Percentiles rank a stretch among this genome's conserved stretches.
Conservation (phyloP, 2,329 filamentous ascomycete genomes). For the Pestalotiopsis sp. region DNA sequence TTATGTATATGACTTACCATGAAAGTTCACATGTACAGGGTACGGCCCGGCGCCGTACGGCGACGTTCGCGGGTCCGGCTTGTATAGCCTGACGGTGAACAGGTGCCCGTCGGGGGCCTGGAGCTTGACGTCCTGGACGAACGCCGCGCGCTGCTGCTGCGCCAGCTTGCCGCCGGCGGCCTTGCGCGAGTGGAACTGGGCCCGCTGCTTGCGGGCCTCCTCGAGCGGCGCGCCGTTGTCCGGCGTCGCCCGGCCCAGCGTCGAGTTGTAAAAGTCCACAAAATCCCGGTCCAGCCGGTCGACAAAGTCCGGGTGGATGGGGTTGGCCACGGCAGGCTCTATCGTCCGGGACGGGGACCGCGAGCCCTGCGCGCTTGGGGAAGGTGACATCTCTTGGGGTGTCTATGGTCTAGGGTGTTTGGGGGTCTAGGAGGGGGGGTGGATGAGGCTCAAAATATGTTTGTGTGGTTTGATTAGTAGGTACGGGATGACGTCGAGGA, state of each 20-base stretch:
- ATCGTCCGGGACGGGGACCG: not conserved
- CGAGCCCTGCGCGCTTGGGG: not conserved
- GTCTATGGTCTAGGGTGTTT: no score
- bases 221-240: not conserved
- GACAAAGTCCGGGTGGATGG: constrained; percentile 9
- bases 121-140: constrained; percentile 6
- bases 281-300: constrained; percentile 7
- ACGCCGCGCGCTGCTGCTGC: not conserved
- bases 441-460: no score
- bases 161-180: not conserved
- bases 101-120: constrained; percentile 1
- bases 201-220: not conserved
- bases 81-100: constrained; percentile 6
- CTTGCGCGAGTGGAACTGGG: not conserved
- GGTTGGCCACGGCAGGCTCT: not conserved
- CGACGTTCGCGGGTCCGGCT: constrained; percentile 5
- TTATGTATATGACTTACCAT: not conserved
- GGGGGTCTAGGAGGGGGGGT: no score
- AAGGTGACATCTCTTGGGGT: not conserved
- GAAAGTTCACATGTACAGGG: constrained; percentile 11
- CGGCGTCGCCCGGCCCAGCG: not conserved
- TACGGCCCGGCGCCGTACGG: constrained; percentile 8
- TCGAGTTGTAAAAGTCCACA: constrained; percentile 9
- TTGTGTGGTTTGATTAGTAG: not conserved
- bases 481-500: not conserved